Evolutionary conservation across 495 filamentous ascomycete species (phyloP).

Genomic region (Staphylotrichum longicolle): DNA sequence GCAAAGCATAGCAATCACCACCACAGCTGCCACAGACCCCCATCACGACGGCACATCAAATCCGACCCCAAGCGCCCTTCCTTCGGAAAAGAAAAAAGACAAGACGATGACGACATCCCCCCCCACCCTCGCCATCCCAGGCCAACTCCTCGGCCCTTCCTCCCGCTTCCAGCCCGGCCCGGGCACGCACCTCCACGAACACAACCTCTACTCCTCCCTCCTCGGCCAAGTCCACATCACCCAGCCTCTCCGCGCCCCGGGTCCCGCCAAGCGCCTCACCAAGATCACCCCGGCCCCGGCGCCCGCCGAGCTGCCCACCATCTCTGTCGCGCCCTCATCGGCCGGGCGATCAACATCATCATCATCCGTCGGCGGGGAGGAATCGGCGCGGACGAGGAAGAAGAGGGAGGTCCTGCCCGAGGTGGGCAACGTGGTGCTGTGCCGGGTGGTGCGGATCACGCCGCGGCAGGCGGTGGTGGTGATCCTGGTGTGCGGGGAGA

Average conservation of each 20-base stretch:
- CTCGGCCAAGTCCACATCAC: conserved; percentile 59
- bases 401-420: conserved; percentile 73
- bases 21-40: neutral
- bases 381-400: conserved; percentile 27
- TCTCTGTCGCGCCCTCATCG: conserved; percentile 36
- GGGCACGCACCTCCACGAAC: conserved; percentile 75
- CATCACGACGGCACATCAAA: neutral
- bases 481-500: conserved; percentile 74
- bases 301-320: conserved; percentile 37
- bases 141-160: conserved; percentile 70
- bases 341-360: conserved; percentile 13
- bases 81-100: conserved; percentile 3
- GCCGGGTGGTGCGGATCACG: conserved; percentile 77
- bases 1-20: neutral
- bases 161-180: conserved; percentile 66
- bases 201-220: conserved; percentile 69
- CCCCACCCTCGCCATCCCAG: conserved; percentile 56
- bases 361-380: conserved; percentile 11
- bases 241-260: conserved; percentile 47
- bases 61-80: neutral
- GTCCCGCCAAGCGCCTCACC: conserved; percentile 57
- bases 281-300: conserved; percentile 42
- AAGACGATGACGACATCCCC: conserved; percentile 24
- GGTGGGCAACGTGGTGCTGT: conserved; percentile 76
- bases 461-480: conserved; percentile 76